Conservation (phyloP, 306 rosid genomes). For the Cucurbita argyrosperma region DNA sequence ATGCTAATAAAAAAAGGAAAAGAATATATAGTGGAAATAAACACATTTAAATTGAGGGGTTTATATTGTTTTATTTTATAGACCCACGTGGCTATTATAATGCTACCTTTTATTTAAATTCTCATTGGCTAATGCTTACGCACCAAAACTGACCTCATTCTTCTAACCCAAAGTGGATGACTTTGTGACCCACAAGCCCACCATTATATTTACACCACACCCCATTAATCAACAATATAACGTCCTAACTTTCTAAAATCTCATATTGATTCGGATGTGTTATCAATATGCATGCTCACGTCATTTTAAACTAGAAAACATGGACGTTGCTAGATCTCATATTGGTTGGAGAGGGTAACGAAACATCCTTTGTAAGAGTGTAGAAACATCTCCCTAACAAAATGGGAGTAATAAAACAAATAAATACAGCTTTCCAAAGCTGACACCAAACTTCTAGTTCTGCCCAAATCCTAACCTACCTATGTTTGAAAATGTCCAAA, state of each 20-base stretch:
- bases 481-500: not conserved
- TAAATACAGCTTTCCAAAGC: not conserved
- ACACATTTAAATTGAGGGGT: too few relatives aligned
- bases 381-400: too few relatives aligned
- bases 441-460: not conserved
- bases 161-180: not conserved
- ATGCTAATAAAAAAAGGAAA: too few relatives aligned
- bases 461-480: not conserved
- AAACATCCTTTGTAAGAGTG: too few relatives aligned
- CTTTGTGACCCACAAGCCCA: not conserved
- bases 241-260: too few relatives aligned
- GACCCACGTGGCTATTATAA: not conserved
- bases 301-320: too few relatives aligned
- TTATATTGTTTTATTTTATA: not conserved
- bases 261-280: too few relatives aligned
- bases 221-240: not conserved
- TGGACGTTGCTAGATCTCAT: too few relatives aligned
- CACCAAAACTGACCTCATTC: not conserved
- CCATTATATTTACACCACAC: not conserved
- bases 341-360: too few relatives aligned
- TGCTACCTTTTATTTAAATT: not conserved
- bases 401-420: not conserved
- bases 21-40: too few relatives aligned
- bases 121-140: not conserved
- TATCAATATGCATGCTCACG: too few relatives aligned